These are phyloP conservation scores for Tephrocybe sp. DNA, from an alignment of 768 basidiomycete species.

Conservation along the genomic window DNA sequence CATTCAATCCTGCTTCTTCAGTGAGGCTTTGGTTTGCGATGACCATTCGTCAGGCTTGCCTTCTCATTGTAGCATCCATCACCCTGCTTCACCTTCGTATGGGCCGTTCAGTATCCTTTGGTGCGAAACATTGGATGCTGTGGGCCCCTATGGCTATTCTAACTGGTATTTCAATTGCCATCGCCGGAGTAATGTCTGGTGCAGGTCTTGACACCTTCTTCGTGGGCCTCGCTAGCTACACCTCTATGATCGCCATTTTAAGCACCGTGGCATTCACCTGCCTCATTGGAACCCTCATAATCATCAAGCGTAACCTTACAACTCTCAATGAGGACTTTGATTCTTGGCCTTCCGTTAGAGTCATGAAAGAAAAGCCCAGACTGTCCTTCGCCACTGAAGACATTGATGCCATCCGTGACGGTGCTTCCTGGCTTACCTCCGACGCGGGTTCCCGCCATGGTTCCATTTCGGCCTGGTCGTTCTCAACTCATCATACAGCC, in stretches of 20 bases:
- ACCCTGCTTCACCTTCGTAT: conserved; percentile 70
- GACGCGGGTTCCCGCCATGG: conserved; percentile 52
- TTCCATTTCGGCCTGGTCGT: conserved; percentile 69
- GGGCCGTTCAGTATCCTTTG: conserved; percentile 68
- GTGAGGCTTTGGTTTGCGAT: conserved; percentile 67
- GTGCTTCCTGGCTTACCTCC: conserved; percentile 81
- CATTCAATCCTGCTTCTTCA: conserved; percentile 49
- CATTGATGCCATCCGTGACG: conserved; percentile 68
- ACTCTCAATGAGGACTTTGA: conserved; percentile 49
- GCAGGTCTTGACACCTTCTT: conserved; percentile 54
- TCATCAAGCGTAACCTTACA: conserved; percentile 63
- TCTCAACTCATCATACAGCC: conserved; percentile 61
- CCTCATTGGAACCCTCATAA: conserved; percentile 59
- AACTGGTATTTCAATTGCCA: conserved; percentile 50
- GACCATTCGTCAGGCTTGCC: conserved; percentile 66
- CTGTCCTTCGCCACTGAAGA: conserved; percentile 72
- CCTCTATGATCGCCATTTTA: conserved; percentile 45
- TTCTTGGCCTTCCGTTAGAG: conserved; percentile 57
- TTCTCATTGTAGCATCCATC: conserved; percentile 56
- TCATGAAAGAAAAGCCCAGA: conserved; percentile 51
- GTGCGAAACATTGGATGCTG: conserved; percentile 68
- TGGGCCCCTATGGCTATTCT: conserved; percentile 64
- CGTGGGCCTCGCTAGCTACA: conserved; percentile 58
- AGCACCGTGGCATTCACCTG: conserved; percentile 55
- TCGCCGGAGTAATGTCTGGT: conserved; percentile 56